Percentiles rank a stretch among this genome's conserved stretches.
Evolutionary conservation across 148 eudicot genomes (phyloP).

Genomic region (Rhododendron simsii): DNA sequence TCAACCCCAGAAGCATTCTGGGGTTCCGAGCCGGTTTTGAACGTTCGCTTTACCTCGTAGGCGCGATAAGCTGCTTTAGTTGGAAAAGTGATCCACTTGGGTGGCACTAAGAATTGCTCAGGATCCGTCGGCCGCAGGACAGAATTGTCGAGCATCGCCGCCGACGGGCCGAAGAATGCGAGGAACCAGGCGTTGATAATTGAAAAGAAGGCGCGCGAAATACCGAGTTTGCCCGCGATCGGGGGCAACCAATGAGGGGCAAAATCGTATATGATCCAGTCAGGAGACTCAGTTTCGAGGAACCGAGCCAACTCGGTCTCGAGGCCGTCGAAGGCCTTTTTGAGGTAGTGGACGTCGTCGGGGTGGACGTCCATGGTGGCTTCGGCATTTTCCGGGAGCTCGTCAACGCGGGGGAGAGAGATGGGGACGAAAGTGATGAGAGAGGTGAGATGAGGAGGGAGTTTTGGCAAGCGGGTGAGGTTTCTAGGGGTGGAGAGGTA

Average conservation of each 20-base stretch:
- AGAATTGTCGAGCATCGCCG: not conserved
- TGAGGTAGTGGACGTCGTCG: conserved; percentile 20
- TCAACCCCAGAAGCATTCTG: not conserved
- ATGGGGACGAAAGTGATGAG: conserved; percentile 13
- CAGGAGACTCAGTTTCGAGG: conserved; percentile 15
- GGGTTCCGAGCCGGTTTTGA: not conserved
- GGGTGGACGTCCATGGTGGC: conserved; percentile 26
- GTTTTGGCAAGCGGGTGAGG: conserved; percentile 29
- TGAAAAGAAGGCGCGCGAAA: conserved; percentile 8
- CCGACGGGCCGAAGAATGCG: conserved; percentile 12
- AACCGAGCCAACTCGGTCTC: conserved; percentile 9
- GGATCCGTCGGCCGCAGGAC: not conserved
- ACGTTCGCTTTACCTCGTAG: not conserved
- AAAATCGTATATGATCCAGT: conserved; percentile 35
- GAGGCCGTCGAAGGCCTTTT: conserved; percentile 29
- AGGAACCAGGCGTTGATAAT: conserved; percentile 15
- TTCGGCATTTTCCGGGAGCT: conserved; percentile 22
- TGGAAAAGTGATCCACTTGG: conserved; percentile 10
- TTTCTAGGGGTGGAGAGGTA: conserved; percentile 36
- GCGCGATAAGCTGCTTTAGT: conserved; percentile 6
- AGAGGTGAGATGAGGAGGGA: conserved; percentile 15
- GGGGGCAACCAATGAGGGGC: conserved; percentile 21
- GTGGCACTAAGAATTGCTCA: conserved; percentile 5
- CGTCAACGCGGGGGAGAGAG: conserved; percentile 13
- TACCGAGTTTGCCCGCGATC: conserved; percentile 12